Conservation (phyloP, 1,139 yeast species). For the Cylindricascospora bacillispora region DNA sequence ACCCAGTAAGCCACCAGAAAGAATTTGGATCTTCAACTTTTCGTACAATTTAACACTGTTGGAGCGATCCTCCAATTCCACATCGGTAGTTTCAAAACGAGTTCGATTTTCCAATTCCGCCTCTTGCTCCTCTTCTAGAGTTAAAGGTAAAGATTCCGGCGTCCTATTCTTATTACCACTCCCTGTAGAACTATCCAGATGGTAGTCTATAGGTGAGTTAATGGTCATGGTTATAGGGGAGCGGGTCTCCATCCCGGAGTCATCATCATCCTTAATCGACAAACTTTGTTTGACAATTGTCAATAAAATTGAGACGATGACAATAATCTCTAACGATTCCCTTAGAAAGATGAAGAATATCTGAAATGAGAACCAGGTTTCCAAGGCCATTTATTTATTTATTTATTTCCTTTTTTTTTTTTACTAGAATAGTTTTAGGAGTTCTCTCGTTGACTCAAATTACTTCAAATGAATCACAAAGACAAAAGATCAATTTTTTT, state of each 20-base stretch:
- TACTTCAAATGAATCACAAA: no score
- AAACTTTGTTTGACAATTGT: conserved; percentile 72
- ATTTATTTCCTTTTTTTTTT: no score
- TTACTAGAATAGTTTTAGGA: not conserved
- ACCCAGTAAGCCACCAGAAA: conserved; percentile 68
- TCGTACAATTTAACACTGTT: conserved; percentile 35
- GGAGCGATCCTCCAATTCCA: conserved; percentile 3
- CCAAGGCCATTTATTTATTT: conserved; percentile 14
- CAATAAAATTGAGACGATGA: conserved; percentile 77
- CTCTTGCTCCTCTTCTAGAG: conserved; percentile 20
- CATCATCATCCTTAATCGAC: conserved; percentile 15
- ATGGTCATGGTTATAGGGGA: not conserved
- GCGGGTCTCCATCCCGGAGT: not conserved
- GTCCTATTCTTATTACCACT: conserved; percentile 1
- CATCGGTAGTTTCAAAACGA: conserved; percentile 5
- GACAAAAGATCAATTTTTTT: no score
- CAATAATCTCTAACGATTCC: conserved; percentile 81
- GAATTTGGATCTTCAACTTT: conserved; percentile 56
- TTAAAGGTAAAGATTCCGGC: conserved; percentile 5
- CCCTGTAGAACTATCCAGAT: conserved; percentile 1
- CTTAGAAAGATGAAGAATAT: conserved; percentile 78
- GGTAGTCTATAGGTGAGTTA: not conserved
- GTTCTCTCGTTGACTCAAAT: not conserved
- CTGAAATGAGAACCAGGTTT: conserved; percentile 30
- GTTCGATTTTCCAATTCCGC: conserved; percentile 7